Conservation (phyloP, 805 yeast species). For the Lachancea thermotolerans region DNA sequence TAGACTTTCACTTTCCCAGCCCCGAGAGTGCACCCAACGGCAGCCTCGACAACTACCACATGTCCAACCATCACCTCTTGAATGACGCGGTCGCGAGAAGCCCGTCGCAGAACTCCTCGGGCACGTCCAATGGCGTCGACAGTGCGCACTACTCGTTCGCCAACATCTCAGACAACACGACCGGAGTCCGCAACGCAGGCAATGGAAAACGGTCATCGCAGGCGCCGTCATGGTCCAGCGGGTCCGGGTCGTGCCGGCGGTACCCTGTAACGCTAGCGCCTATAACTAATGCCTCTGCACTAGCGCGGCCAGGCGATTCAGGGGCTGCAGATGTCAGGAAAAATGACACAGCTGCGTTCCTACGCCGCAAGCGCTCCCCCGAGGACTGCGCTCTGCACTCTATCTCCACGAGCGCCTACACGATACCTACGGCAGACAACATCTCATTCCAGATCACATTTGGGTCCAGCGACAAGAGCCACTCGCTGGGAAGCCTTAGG, state of each 20-base stretch:
- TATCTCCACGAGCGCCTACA: conserved; percentile 13
- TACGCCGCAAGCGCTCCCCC: conserved; percentile 14
- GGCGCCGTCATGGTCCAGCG: conserved; percentile 8
- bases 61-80: conserved; percentile 27
- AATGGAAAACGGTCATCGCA: conserved; percentile 2
- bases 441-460: conserved; percentile 18
- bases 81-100: conserved; percentile 15
- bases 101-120: conserved; percentile 13
- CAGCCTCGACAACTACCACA: conserved; percentile 15
- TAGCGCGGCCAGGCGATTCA: not conserved
- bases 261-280: conserved; percentile 20
- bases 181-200: conserved; percentile 11
- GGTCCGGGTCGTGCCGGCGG: conserved; percentile 6
- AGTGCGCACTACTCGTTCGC: conserved; percentile 32
- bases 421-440: conserved; percentile 28
- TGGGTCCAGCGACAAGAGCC: not conserved
- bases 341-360: conserved; percentile 1
- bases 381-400: conserved; percentile 14
- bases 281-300: conserved; percentile 4
- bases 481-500: not conserved
- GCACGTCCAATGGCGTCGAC: conserved; percentile 20
- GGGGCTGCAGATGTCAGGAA: not conserved
- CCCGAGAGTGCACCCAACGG: conserved; percentile 18
- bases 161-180: conserved; percentile 33
- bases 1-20: conserved; percentile 36